A percentile compares a stretch with the other conserved stretches of the same genome.
phyloP scores from a whole-genome alignment of 1,284 basidiomycete genomes.

The Sutorius eximius region DNA sequence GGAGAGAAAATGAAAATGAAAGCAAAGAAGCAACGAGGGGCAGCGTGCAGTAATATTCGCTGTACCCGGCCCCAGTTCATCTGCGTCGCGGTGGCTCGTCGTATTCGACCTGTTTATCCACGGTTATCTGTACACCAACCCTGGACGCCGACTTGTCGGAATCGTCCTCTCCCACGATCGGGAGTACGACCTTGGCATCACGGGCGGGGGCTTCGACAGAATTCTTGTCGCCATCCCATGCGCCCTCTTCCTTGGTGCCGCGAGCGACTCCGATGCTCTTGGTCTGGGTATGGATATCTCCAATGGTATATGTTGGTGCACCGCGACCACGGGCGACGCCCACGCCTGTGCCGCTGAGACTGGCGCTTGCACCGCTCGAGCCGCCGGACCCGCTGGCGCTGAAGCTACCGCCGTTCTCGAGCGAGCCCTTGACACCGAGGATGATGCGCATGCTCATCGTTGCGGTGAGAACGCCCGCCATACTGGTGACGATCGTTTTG shows the following conservation, averaged over 20 bases:
- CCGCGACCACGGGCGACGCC: conserved; percentile 35
- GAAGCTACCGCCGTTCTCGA: conserved; percentile 67
- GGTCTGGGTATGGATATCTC: conserved; percentile 48
- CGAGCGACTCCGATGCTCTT: conserved; percentile 45
- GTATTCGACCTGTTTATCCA: conserved; percentile 55
- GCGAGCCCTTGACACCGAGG: conserved; percentile 70
- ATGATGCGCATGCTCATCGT: conserved; percentile 84
- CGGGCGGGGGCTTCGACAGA: conserved; percentile 42
- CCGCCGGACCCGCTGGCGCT: conserved; percentile 51
- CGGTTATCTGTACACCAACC: conserved; percentile 54
- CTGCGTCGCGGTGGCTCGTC: conserved; percentile 35
- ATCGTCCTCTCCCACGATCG: conserved; percentile 31
- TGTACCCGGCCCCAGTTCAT: conserved; percentile 9
- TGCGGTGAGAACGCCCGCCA: conserved; percentile 79
- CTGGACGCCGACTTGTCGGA: conserved; percentile 24
- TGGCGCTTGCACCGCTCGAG: conserved; percentile 35
- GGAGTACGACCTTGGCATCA: conserved; percentile 46
- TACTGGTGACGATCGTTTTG: conserved; percentile 75
- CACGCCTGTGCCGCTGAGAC: conserved; percentile 34
- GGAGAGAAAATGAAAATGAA: background rate
- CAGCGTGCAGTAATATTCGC: background rate
- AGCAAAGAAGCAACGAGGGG: background rate
- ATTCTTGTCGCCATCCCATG: conserved; percentile 52
- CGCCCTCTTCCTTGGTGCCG: conserved; percentile 29
- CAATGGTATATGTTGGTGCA: conserved; percentile 62